phyloP scores from a whole-genome alignment of 2,329 filamentous ascomycete genomes.

The Sphaerostilbella broomeana region DNA sequence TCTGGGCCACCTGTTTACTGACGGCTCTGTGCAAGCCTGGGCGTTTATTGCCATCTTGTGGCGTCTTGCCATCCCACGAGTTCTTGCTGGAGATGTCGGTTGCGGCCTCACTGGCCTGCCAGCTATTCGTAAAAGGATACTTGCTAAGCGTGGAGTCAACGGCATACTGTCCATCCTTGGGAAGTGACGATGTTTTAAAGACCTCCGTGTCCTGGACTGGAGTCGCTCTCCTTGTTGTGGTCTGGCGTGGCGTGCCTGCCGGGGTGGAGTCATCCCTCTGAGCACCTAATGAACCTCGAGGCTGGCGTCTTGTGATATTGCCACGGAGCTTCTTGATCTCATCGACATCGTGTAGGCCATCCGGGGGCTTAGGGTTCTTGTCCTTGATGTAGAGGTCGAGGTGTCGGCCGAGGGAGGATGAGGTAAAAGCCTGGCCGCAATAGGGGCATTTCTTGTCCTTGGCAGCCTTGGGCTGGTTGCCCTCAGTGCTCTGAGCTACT shows the following conservation, averaged over 20 bases:
- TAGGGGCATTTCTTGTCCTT: conserved; percentile 89
- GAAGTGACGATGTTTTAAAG: conserved; percentile 32
- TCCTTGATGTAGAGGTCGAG: conserved; percentile 91
- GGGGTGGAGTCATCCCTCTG: conserved; percentile 56
- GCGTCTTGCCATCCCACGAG: conserved; percentile 27
- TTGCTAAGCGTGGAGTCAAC: conserved; percentile 48
- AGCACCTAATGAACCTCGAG: conserved; percentile 56
- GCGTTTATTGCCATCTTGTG: conserved; percentile 31
- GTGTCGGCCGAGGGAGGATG: conserved; percentile 86
- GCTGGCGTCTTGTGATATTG: conserved; percentile 79
- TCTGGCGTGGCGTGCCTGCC: conserved; percentile 41
- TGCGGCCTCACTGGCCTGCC: conserved; percentile 73
- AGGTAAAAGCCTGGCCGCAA: conserved; percentile 85
- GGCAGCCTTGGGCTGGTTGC: conserved; percentile 41
- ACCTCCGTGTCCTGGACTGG: conserved; percentile 34
- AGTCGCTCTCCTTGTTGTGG: conserved; percentile 31
- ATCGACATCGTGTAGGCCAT: conserved; percentile 85
- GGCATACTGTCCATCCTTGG: conserved; percentile 36
- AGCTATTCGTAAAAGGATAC: conserved; percentile 52
- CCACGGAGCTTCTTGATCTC: conserved; percentile 79
- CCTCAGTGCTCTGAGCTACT: conserved; percentile 29
- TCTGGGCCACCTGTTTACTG: conserved; percentile 48
- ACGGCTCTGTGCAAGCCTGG: conserved; percentile 35
- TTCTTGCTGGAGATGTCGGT: conserved; percentile 57
- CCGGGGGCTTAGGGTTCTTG: conserved; percentile 80